Evolutionary conservation across 176 grass and related monocot species (phyloP).

Genomic region (Areca catechu): DNA sequence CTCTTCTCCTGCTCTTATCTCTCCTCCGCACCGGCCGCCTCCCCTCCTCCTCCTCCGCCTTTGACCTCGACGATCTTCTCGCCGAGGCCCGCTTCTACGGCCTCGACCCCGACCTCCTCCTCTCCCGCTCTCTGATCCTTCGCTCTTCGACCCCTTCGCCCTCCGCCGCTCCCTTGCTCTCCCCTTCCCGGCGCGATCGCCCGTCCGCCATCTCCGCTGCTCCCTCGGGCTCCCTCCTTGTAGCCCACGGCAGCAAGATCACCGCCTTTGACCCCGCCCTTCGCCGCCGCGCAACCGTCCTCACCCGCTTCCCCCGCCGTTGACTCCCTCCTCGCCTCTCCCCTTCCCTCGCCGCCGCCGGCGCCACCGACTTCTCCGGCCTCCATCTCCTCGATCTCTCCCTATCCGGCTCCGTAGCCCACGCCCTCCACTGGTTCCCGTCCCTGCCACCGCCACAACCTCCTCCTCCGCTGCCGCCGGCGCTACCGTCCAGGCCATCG

Average conservation of each 20-base stretch:
- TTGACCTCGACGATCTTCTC: constrained; percentile 30
- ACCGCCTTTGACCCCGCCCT: constrained; percentile 42
- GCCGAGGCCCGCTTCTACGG: constrained; percentile 48
- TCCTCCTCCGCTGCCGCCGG: constrained; percentile 27
- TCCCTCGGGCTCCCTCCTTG: constrained; percentile 30
- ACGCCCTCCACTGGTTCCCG: constrained; percentile 49
- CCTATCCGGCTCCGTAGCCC: background rate
- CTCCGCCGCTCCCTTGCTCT: constrained; percentile 31
- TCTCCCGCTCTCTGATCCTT: constrained; percentile 26
- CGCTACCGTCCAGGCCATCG: constrained; percentile 49
- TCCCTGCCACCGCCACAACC: constrained; percentile 18
- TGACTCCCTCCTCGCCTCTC: constrained; percentile 52
- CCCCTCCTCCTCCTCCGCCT: constrained; percentile 4
- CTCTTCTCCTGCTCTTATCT: constrained; percentile 61
- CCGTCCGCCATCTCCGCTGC: constrained; percentile 30
- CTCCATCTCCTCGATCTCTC: constrained; percentile 52
- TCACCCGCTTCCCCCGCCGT: constrained; percentile 53
- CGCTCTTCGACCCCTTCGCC: constrained; percentile 37
- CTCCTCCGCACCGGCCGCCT: constrained; percentile 61
- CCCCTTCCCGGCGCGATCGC: constrained; percentile 30
- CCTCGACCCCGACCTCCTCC: constrained; percentile 23
- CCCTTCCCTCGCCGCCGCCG: constrained; percentile 29
- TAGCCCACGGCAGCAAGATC: constrained; percentile 54
- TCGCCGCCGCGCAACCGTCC: constrained; percentile 29
- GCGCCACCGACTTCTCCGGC: constrained; percentile 51